Evolutionary conservation across 768 basidiomycete genomes (phyloP), one percentile per base, ranked within the genome.

Genomic region (Termitomyces sp.): DNA sequence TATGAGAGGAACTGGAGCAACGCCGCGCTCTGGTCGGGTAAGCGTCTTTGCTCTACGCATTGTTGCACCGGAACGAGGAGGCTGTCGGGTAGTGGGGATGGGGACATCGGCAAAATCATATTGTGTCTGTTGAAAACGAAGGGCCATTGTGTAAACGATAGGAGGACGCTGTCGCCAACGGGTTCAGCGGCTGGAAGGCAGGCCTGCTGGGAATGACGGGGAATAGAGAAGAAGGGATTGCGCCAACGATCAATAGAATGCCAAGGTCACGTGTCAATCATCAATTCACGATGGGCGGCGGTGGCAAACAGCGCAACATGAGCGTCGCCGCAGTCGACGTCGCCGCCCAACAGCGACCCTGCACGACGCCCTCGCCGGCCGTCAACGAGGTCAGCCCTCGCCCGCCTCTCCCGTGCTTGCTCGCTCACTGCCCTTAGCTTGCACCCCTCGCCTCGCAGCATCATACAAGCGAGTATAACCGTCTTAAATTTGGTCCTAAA

Each of bases 1-100:
- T 60, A 99, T 95, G 66, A 99, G 87, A 5, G 96, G 95, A 16
- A 90, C 89, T 36, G 94, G 92, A 4, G 94, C 94, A 49, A 98
- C 91, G 68, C 91, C 81, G 57, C 97, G 86, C 76, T 99, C 97
- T 66, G 97, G 97, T 58, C 93, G 83, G 51, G 92, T 98, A 64
- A 99, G 86, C 6, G 97, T 99, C 79, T 98, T 99, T 68, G 91
- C 92, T 54, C 95, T 82, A 55, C 88, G 87, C 56, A 94, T 76
- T 50, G 88, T 88, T 47, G 82, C 72, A 46, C 80, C 82, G 31
- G 79, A 72, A 16, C 76, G 68, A 20, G 79, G 79, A 16, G 84
- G 79, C 48, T 79, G 77, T 53, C 84, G 77, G 50, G 79, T 74
- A 10, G 86, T 88, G 31, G 84, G 85, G 56, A 85, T 85, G 61